Percentiles rank a stretch among this genome's conserved stretches.
Evolutionary conservation across 306 rosid species (phyloP).

Genomic region (Begonia peltatifolia): DNA sequence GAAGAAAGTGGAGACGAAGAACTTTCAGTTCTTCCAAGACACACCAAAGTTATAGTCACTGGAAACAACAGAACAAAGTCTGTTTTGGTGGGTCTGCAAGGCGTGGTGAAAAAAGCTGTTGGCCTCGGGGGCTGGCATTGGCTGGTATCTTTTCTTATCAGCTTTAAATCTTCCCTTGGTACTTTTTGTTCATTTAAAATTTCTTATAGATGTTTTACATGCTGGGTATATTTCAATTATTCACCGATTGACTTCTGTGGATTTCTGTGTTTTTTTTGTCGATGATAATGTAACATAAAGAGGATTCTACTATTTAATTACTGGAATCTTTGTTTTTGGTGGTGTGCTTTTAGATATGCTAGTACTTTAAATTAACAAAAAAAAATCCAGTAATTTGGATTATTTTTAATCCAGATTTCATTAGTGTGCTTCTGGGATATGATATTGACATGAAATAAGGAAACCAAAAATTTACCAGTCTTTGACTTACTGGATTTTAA

Average conservation of each 20-base stretch:
- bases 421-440: too few relatives aligned
- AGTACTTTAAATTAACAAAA: too few relatives aligned
- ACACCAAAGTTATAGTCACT: conserved; percentile 63
- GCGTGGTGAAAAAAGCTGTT: conserved; percentile 70
- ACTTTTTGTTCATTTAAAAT: neutral
- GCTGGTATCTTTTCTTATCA: conserved; percentile 35
- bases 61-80: conserved; percentile 67
- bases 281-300: neutral
- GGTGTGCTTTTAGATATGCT: too few relatives aligned
- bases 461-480: too few relatives aligned
- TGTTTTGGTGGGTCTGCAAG: conserved; percentile 62
- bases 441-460: too few relatives aligned
- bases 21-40: conserved; percentile 61
- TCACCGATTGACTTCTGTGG: neutral
- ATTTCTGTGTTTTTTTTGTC: neutral
- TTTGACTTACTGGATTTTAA: too few relatives aligned
- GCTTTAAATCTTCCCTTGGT: neutral
- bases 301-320: neutral
- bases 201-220: too few relatives aligned
- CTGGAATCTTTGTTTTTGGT: neutral
- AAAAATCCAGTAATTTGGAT: too few relatives aligned
- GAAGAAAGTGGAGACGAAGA: conserved; percentile 66
- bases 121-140: conserved; percentile 79
- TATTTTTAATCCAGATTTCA: too few relatives aligned
- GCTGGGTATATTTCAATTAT: too few relatives aligned